Percentiles rank a stretch among this genome's conserved stretches.
Conservation (phyloP, 148 eudicot genomes). For the Agrostemma githago region DNA sequence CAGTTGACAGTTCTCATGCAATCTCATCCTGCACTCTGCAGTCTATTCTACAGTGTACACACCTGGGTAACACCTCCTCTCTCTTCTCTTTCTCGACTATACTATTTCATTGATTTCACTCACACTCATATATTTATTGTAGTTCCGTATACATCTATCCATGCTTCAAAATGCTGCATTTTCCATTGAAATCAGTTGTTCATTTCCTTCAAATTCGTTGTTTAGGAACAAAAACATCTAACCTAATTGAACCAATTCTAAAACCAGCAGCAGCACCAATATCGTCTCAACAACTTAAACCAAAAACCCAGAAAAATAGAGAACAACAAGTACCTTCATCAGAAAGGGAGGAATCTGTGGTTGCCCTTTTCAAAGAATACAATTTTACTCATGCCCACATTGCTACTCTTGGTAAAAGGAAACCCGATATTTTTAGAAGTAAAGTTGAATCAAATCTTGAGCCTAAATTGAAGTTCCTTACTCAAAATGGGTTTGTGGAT, state of each 20-base stretch:
- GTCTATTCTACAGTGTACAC: too few relatives aligned
- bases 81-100: too few relatives aligned
- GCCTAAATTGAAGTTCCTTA: conserved; percentile 22
- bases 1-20: too few relatives aligned
- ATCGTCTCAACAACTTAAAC: background rate
- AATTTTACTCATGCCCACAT: conserved; percentile 23
- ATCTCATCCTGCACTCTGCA: background rate
- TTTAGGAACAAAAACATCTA: background rate
- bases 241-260: background rate
- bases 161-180: background rate
- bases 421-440: conserved; percentile 4
- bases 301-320: background rate
- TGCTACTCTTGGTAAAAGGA: conserved; percentile 12
- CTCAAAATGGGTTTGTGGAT: conserved; percentile 18
- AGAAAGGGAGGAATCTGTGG: conserved; percentile 10
- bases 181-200: conserved; percentile 2
- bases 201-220: conserved; percentile 11
- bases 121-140: background rate
- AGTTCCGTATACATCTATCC: too few relatives aligned
- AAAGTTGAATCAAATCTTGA: conserved; percentile 13
- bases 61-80: too few relatives aligned
- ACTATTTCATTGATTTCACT: background rate
- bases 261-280: background rate
- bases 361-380: conserved; percentile 14
- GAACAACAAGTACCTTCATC: background rate